Conservation (phyloP, 1,139 yeast species). For the Starmera stellimalicola region DNA sequence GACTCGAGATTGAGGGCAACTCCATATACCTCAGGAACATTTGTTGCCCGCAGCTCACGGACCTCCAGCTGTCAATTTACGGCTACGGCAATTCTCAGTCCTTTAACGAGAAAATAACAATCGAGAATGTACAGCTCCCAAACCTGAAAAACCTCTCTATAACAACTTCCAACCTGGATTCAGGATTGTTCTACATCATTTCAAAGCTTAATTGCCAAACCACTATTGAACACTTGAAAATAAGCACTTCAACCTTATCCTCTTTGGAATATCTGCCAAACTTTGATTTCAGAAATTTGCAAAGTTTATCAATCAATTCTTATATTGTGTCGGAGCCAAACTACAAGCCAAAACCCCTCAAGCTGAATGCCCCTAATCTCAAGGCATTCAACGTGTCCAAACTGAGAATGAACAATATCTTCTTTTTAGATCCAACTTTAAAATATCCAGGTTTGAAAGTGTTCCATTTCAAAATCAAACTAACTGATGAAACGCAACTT, state of each 20-base stretch:
- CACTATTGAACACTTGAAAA: neutral
- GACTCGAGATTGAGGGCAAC: slow-evolving; percentile 1
- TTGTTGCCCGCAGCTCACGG: neutral
- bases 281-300: neutral
- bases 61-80: neutral
- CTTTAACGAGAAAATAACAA: neutral
- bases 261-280: neutral
- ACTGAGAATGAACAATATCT: neutral
- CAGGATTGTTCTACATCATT: neutral
- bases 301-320: neutral
- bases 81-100: neutral
- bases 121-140: neutral
- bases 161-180: neutral
- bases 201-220: neutral
- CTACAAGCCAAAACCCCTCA: neutral
- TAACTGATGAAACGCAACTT: neutral
- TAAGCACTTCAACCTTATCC: slow-evolving; percentile 1
- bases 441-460: neutral
- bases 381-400: neutral
- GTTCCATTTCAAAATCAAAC: neutral
- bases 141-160: neutral
- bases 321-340: neutral
- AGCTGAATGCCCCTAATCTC: slow-evolving; percentile 1
- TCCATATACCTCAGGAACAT: slow-evolving; percentile 1
- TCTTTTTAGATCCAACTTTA: neutral